These are phyloP conservation scores for Tuber microsphaerosporum DNA, from an alignment of 495 filamentous ascomycete genomes.

Conservation along the genomic window DNA sequence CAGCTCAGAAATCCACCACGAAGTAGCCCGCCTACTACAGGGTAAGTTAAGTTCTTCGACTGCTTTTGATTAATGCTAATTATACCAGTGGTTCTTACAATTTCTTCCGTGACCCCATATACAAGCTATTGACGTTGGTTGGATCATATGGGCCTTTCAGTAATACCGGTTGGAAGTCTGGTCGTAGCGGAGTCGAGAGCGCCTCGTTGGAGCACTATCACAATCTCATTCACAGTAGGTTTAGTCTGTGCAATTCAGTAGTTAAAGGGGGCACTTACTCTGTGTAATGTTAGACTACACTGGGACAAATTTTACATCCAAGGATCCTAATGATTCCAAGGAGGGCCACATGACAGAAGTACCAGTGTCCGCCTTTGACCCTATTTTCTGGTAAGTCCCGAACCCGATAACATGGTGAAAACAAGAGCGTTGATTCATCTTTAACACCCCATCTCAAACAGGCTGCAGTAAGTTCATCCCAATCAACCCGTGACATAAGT, in stretches of 20 bases:
- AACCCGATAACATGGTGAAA: not conserved
- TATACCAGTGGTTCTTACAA: not conserved
- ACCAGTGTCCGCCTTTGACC: conserved; percentile 8
- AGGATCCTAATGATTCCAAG: no score
- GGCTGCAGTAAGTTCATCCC: conserved; percentile 15
- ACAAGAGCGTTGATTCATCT: not conserved
- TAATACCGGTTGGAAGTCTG: not conserved
- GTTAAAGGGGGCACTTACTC: not conserved
- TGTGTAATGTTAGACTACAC: not conserved
- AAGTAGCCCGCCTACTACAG: no score
- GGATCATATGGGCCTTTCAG: conserved; percentile 5
- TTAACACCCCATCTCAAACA: conserved; percentile 7
- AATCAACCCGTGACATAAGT: not conserved
- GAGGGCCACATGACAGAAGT: conserved; percentile 9
- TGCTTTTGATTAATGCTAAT: not conserved
- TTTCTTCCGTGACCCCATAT: conserved; percentile 15
- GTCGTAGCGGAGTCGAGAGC: not conserved
- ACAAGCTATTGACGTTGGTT: conserved; percentile 8
- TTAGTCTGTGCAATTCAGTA: not conserved
- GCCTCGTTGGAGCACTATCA: conserved; percentile 12
- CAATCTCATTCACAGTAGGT: conserved; percentile 9
- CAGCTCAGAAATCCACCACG: no score
- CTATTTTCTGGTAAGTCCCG: conserved; percentile 15
- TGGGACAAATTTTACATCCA: not conserved
- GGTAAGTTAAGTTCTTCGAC: not conserved